Conservation (phyloP, 2,329 filamentous ascomycete genomes). For the Arthroderma sp. region DNA sequence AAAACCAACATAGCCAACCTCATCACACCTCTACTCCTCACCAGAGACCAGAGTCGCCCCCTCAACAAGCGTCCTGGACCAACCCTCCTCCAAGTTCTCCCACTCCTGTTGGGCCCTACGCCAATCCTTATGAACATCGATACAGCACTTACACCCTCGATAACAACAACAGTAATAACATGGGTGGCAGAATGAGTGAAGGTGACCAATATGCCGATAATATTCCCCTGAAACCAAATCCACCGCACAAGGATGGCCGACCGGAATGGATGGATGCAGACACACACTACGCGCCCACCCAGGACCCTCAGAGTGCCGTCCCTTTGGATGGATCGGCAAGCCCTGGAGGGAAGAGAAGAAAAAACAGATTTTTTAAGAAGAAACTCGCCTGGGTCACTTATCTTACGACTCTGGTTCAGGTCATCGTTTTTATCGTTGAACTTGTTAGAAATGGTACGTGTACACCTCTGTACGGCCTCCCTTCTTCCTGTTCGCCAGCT, state of each 20-base stretch:
- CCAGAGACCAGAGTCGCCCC: neutral
- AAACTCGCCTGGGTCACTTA: conserved; percentile 71
- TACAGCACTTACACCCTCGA: conserved; percentile 27
- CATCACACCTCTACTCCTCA: too few species aligned
- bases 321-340: conserved; percentile 13
- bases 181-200: conserved; percentile 18
- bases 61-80: conserved; percentile 1
- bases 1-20: neutral
- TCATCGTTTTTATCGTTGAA: conserved; percentile 79
- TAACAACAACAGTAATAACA: conserved; percentile 18
- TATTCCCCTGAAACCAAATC: conserved; percentile 29
- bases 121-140: conserved; percentile 27
- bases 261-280: conserved; percentile 31
- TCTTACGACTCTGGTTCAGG: conserved; percentile 59
- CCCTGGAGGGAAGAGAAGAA: conserved; percentile 19
- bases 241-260: conserved; percentile 16
- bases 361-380: conserved; percentile 43
- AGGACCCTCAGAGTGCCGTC: conserved; percentile 40
- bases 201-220: conserved; percentile 30
- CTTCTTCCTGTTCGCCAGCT: conserved; percentile 3
- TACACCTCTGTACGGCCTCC: conserved; percentile 3
- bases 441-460: conserved; percentile 66
- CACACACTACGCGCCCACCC: conserved; percentile 34
- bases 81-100: conserved; percentile 4
- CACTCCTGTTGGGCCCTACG: conserved; percentile 14